Conservation (phyloP, 768 basidiomycete genomes). For the Aureoboletus auriporus region DNA sequence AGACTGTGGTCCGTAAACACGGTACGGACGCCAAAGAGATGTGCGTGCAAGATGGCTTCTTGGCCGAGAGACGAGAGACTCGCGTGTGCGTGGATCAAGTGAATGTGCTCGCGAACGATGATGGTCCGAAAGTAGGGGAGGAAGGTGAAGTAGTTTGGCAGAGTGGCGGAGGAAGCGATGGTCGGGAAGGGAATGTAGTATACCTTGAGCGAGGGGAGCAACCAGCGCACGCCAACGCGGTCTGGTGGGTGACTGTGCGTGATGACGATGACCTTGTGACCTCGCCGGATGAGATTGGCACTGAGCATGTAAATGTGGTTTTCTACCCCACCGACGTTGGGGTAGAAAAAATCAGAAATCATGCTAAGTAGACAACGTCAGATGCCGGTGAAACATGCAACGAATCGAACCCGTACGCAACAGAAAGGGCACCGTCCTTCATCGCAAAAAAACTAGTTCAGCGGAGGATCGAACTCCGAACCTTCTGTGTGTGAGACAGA, state of each 20-base stretch:
- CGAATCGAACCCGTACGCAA: constrained; percentile 19
- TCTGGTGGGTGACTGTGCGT: constrained; percentile 88
- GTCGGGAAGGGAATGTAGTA: constrained; percentile 91
- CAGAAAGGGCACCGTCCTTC: constrained; percentile 26
- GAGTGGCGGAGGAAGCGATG: constrained; percentile 86
- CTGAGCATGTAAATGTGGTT: constrained; percentile 94
- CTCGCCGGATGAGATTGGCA: constrained; percentile 72
- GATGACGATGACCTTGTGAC: constrained; percentile 93
- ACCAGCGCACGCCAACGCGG: constrained; percentile 86
- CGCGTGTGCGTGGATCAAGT: constrained; percentile 89
- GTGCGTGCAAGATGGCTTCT: constrained; percentile 88
- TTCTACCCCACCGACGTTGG: constrained; percentile 92
- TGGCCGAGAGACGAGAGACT: constrained; percentile 87
- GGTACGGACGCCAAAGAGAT: constrained; percentile 80
- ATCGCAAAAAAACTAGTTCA: constrained; percentile 29
- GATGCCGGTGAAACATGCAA: neutral
- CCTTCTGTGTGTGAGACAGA: constrained; percentile 38
- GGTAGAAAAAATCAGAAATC: constrained; percentile 97
- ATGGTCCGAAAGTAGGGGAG: constrained; percentile 91
- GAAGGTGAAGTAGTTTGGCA: constrained; percentile 92
- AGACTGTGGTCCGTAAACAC: constrained; percentile 97
- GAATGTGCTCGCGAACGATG: constrained; percentile 78
- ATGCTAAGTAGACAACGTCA: constrained; percentile 50
- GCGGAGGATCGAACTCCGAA: constrained; percentile 36
- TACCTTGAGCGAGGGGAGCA: constrained; percentile 83